Evolutionary conservation across 2,329 filamentous ascomycete species (phyloP).

Genomic region (Fusarium liriodendri): DNA sequence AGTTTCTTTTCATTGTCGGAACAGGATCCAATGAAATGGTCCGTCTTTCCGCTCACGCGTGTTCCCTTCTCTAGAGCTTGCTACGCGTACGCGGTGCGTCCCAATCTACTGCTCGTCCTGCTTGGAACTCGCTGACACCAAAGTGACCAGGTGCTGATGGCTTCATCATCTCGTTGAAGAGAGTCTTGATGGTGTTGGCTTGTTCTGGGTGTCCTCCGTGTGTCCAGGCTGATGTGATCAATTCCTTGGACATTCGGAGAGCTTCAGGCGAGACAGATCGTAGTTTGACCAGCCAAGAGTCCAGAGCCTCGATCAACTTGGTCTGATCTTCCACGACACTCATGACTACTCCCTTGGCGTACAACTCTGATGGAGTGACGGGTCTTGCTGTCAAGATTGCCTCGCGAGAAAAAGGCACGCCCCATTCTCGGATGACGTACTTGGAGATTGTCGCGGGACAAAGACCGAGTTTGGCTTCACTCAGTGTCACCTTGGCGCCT

Average conservation of each 20-base stretch:
- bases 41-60: background rate
- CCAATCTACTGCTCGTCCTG: conserved; percentile 32
- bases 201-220: background rate
- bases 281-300: background rate
- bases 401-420: background rate
- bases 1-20: background rate
- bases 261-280: background rate
- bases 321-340: background rate
- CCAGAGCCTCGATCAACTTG: background rate
- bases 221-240: background rate
- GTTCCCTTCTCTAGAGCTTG: background rate
- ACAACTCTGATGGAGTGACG: background rate
- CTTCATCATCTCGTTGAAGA: background rate
- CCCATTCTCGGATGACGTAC: conserved; percentile 43
- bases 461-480: conserved; percentile 54
- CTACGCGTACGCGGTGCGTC: conserved; percentile 2
- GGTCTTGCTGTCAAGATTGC: background rate
- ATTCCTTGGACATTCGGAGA: background rate
- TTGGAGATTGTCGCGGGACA: conserved; percentile 53
- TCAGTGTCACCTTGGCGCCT: conserved; percentile 46
- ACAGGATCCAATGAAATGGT: background rate
- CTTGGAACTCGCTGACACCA: conserved; percentile 2
- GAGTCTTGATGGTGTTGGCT: background rate
- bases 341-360: background rate
- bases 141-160: background rate